Evolutionary conservation across 345 rosid genomes (phyloP), one percentile per base, ranked within the genome.

Genomic region (Euphorbia pulcherrima): DNA sequence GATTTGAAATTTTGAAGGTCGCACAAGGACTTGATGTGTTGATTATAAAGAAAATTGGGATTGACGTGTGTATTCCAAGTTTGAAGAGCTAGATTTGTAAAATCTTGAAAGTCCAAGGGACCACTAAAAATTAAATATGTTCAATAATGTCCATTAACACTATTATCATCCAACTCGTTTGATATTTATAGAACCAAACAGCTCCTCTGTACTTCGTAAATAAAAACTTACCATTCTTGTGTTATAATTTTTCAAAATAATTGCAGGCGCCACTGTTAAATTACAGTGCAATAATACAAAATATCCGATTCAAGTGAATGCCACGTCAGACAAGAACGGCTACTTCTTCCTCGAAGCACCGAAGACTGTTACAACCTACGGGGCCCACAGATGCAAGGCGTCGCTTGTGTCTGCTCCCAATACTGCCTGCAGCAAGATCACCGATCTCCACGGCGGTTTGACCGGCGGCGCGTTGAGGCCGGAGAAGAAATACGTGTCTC

Each of bases 301-400:
- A 68, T 64, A 70, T 53, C 78, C 83, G 2, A 64, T 27, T 16
- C 72, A 28, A 29, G 46, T 74, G 7, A 54, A 74, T 16, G 68
- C 82, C 5, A 79, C 24, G 23, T 85, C 94, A 8, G 96, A 93
- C 90, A 81, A 83, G 82, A 84, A 89, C 68, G 97, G 99, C 37
- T 94, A 89, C 80, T 94, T 85, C 82, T 75, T 72, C 62, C 1
- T 89, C 12, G 30, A 69, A 68, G 99, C 80, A 11, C 97, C 99
- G 0, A 84, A 81, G 81, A 83, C 85, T 18, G 44, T 94, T 67
- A 89, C 97, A 57, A 89, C 62, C 81, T 94, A 71, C 57, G 99
- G 92, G 13, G 87, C 72, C 78, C 95, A 87, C 75, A 86, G 78
- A 78, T 94, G 99, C 83, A 85, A 78, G 75, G 92, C 35, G 1